Evolutionary conservation across 345 rosid genomes (phyloP), one percentile per base, ranked within the genome.

Genomic region (Pseudoturritis turrita): DNA sequence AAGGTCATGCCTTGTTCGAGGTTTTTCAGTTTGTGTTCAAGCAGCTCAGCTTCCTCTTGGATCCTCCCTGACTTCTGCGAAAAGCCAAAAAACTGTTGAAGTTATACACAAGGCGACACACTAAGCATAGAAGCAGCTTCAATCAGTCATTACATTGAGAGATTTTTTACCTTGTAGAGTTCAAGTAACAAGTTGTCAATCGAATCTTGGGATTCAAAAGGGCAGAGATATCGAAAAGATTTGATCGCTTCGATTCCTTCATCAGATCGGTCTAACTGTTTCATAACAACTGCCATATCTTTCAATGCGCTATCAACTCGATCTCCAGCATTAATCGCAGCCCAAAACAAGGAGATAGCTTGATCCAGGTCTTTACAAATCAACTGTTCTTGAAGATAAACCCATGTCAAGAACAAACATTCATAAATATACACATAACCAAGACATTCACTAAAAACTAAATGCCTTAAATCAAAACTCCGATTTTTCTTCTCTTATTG

Each of bases 171-270:
- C 96, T 87, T 90, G 75, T 85, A 93, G 70, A 93, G 81, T 78
- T 93, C 96, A 28, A 89, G 79, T 49, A 93, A 84, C 73, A 93
- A 89, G 56, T 89, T 90, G 31, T 90, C 97, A 18, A 93, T 89
- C 1, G 96, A 89, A 7, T 86, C 89, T 49, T 93, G 97, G 0
- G 96, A 86, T 7, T 84, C 84, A 21, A 64, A 85, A 22, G 98
- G 78, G 82, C 98, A 93, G 44, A 67, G 94, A 23, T 81, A 69
- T 23, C 98, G 65, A 44, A 89, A 89, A 41, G 96, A 90, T 62
- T 82, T 89, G 71, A 90, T 58, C 2, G 96, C 98, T 83, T 93
- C 95, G 37, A 90, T 85, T 76, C 93, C 98, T 80, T 93, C 94
- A 63, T 87, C 89, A 3, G 80, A 47, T 67, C 96, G 41, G 43